A percentile compares a stretch with the other conserved stretches of the same genome.
Conservation (phyloP, 257 asterid species). For the Solanum etuberosum region DNA sequence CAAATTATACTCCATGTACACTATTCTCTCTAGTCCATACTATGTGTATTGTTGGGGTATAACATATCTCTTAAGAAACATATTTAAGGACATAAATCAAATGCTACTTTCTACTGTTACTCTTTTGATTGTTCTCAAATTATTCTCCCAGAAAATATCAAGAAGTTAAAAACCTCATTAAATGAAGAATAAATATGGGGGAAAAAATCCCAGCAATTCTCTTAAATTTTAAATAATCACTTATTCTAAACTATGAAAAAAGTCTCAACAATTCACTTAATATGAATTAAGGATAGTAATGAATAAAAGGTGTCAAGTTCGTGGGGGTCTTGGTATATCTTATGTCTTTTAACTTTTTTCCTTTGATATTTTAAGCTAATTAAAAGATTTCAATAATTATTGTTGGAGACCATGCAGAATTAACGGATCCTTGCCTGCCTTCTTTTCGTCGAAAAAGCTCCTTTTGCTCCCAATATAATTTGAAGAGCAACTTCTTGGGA, state of each 20-base stretch:
- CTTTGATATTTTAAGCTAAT: neutral
- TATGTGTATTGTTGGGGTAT: neutral
- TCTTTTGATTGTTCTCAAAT: neutral
- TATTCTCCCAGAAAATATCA: too few relatives aligned
- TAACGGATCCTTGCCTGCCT: conserved; percentile 12
- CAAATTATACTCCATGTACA: neutral
- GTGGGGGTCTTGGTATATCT: neutral
- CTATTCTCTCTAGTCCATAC: neutral
- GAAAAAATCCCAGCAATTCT: neutral
- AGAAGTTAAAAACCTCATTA: too few relatives aligned
- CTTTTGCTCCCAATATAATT: conserved; percentile 19
- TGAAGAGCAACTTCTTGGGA: conserved; percentile 27
- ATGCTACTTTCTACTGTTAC: too few relatives aligned
- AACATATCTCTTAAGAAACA: too few relatives aligned
- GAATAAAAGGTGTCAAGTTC: neutral
- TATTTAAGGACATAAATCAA: too few relatives aligned
- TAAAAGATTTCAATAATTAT: conserved; percentile 38
- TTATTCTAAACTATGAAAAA: neutral
- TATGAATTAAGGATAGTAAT: neutral
- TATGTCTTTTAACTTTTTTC: neutral
- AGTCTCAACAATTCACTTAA: neutral
- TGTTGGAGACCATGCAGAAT: conserved; percentile 86
- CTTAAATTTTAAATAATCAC: neutral
- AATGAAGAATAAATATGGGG: neutral
- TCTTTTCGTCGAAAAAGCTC: conserved; percentile 39